phyloP scores from a whole-genome alignment of 345 rosid species.

The Carallia pectinifolia region DNA sequence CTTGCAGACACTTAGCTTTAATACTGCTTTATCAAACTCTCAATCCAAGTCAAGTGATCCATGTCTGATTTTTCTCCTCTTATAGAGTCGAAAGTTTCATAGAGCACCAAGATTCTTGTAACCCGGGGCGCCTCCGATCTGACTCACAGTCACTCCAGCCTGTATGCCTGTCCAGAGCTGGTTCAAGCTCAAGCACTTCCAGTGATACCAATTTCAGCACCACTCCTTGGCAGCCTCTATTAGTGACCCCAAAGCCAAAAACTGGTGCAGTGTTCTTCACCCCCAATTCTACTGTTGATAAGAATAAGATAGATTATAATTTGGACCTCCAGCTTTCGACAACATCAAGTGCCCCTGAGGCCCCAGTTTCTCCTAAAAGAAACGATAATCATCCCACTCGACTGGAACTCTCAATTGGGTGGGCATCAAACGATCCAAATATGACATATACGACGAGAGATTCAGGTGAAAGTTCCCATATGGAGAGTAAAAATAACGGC shows the following conservation, averaged over 20 bases:
- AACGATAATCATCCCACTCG: constrained; percentile 49
- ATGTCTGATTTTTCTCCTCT: not conserved
- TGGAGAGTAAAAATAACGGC: constrained; percentile 12
- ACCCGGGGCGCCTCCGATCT: constrained; percentile 46
- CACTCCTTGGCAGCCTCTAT: constrained; percentile 36
- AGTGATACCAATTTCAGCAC: constrained; percentile 48
- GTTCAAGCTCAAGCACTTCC: constrained; percentile 64
- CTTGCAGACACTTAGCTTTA: not conserved
- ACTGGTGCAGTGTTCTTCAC: constrained; percentile 25
- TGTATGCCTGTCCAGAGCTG: constrained; percentile 54
- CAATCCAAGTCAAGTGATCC: not conserved
- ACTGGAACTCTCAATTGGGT: constrained; percentile 60
- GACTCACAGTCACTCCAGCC: constrained; percentile 44
- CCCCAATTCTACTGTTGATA: constrained; percentile 6
- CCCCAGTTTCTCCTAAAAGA: constrained; percentile 28
- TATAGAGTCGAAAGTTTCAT: constrained; percentile 93
- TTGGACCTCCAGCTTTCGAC: constrained; percentile 67
- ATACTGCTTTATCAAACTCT: not conserved
- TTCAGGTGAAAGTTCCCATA: constrained; percentile 10
- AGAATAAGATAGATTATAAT: constrained; percentile 31
- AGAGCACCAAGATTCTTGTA: constrained; percentile 90
- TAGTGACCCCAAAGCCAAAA: constrained; percentile 32
- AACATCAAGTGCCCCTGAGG: constrained; percentile 23
- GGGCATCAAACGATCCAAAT: constrained; percentile 24
- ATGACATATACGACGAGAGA: constrained; percentile 2